phyloP scores from a whole-genome alignment of 192 early-diverging fungal species.

The Coemansia sp. region DNA sequence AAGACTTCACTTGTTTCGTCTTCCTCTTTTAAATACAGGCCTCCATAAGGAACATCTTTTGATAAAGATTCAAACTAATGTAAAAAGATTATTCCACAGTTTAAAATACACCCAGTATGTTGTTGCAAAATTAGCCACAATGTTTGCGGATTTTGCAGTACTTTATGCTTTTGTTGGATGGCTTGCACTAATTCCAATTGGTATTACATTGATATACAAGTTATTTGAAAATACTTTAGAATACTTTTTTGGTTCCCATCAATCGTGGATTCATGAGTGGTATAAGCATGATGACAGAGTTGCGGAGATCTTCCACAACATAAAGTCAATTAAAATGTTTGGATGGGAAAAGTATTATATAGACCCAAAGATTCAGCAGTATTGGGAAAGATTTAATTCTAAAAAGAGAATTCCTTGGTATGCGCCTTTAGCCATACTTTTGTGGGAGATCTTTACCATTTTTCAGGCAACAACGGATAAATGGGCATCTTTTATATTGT shows the following conservation, averaged over 20 bases:
- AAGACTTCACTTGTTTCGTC: slow-evolving; percentile 25
- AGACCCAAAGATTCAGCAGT: background rate
- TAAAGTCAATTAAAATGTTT: background rate
- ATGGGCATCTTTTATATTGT: background rate
- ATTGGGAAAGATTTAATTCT: background rate
- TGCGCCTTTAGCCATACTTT: background rate
- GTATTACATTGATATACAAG: background rate
- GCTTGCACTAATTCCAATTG: slow-evolving; percentile 16
- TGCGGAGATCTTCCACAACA: background rate
- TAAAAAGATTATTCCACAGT: background rate
- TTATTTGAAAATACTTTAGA: background rate
- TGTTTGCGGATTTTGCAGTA: background rate
- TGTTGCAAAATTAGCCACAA: background rate
- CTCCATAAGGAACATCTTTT: slow-evolving; percentile 1
- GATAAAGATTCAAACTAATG: background rate
- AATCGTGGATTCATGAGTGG: background rate
- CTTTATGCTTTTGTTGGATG: slow-evolving; percentile 21
- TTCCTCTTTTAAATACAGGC: slow-evolving; percentile 17
- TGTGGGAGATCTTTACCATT: too few species aligned
- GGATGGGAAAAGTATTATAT: background rate
- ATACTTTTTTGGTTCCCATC: background rate
- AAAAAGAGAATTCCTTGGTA: background rate
- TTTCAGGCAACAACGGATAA: too few species aligned
- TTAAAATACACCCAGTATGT: background rate
- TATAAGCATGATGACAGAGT: background rate